Conservation (phyloP, 2,329 filamentous ascomycete genomes). For the Venturia aucupariae region DNA sequence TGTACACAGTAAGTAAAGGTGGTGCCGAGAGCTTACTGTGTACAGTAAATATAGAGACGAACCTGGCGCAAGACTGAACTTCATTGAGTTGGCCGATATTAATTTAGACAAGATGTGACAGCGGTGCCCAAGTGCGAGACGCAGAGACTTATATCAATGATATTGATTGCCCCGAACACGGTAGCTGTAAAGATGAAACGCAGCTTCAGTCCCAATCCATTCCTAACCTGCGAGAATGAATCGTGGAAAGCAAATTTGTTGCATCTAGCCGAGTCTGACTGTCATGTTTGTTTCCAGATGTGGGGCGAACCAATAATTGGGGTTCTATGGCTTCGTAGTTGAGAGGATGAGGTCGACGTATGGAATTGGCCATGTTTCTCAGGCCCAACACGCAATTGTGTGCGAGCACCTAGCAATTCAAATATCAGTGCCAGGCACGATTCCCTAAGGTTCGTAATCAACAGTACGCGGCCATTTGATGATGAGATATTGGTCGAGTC, state of each 20-base stretch:
- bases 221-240: not conserved
- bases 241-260: not conserved
- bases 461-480: not conserved
- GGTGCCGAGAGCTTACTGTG: not conserved
- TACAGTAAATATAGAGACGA: no score
- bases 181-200: slow-evolving; percentile 1
- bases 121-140: not conserved
- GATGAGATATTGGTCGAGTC: not conserved
- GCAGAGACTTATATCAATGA: not conserved
- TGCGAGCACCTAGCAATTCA: not conserved
- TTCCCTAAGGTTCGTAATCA: not conserved
- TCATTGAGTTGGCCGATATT: not conserved
- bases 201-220: not conserved
- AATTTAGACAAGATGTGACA: not conserved
- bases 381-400: not conserved
- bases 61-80: not conserved
- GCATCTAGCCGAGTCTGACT: not conserved
- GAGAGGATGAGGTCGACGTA: not conserved
- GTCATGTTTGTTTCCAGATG: not conserved
- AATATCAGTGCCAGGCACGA: not conserved
- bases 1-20: no score
- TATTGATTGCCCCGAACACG: not conserved
- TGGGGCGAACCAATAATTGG: not conserved
- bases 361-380: not conserved
- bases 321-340: not conserved